Percentiles rank a stretch among this genome's conserved stretches.
Evolutionary conservation across 345 rosid genomes (phyloP).

Genomic region (Acer campestre): DNA sequence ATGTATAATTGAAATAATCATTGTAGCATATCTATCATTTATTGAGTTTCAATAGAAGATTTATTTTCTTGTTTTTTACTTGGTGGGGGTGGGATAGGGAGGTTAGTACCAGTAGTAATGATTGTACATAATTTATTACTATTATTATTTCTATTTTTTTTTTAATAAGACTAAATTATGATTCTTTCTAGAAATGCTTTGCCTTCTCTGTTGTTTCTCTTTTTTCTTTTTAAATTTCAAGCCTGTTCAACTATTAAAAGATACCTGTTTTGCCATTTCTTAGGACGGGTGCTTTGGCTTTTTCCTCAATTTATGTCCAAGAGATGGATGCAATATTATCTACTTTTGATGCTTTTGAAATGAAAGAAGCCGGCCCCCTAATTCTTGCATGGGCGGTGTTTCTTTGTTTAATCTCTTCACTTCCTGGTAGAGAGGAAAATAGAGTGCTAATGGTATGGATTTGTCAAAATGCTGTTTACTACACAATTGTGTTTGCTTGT

Average conservation of each 20-base stretch:
- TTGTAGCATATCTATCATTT: neutral
- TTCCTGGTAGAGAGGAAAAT: conserved; percentile 71
- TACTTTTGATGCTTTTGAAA: conserved; percentile 57
- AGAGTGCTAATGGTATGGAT: conserved; percentile 56
- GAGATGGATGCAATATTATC: conserved; percentile 89
- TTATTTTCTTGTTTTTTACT: neutral
- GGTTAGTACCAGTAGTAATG: neutral
- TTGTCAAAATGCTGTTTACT: conserved; percentile 12
- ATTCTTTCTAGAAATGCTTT: neutral
- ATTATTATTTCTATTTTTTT: no score
- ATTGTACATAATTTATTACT: neutral
- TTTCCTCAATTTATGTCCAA: conserved; percentile 70
- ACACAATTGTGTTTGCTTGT: conserved; percentile 17
- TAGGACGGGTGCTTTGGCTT: conserved; percentile 63
- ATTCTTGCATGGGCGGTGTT: conserved; percentile 93
- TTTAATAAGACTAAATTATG: neutral
- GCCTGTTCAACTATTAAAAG: conserved; percentile 17
- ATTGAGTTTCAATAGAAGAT: neutral
- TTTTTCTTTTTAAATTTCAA: conserved; percentile 10
- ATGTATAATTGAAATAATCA: neutral
- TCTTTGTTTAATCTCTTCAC: conserved; percentile 80
- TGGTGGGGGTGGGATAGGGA: neutral
- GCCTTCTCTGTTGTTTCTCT: conserved; percentile 14
- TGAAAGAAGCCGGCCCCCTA: conserved; percentile 76
- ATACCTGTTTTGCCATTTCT: conserved; percentile 31